Conservation (phyloP, 148 eudicot genomes). For the Suaeda aralocaspica region DNA sequence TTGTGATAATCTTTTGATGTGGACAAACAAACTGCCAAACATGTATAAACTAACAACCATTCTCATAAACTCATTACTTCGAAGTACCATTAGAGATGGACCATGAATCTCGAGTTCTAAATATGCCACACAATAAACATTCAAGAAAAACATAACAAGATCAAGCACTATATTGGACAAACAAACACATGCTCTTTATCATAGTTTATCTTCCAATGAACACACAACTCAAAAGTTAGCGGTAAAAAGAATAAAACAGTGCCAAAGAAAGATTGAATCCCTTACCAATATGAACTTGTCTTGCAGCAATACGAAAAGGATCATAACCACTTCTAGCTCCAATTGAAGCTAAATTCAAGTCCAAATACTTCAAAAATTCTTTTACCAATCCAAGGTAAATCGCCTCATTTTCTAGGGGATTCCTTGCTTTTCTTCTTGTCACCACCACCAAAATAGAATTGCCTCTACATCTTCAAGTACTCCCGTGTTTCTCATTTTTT, state of each 20-base stretch:
- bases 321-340: constrained; percentile 77
- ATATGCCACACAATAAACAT: not conserved
- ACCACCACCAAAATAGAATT: constrained; percentile 60
- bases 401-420: constrained; percentile 91
- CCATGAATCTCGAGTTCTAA: not conserved
- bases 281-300: constrained; percentile 90
- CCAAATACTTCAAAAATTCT: constrained; percentile 74
- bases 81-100: not conserved
- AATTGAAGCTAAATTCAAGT: constrained; percentile 68
- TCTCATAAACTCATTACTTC: not conserved
- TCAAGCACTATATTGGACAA: not conserved
- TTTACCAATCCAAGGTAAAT: constrained; percentile 54
- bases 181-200: not conserved
- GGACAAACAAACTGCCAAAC: too few relatives aligned
- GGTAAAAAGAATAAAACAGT: not conserved
- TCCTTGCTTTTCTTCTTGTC: constrained; percentile 67
- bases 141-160: not conserved
- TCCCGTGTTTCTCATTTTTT: constrained; percentile 29
- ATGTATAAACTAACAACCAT: not conserved
- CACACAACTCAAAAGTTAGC: too few relatives aligned
- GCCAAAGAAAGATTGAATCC: constrained; percentile 13
- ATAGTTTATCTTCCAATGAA: too few relatives aligned
- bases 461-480: constrained; percentile 69
- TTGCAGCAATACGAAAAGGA: constrained; percentile 86
- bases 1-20: too few relatives aligned